These are phyloP conservation scores for Wallacemonas sp. DNA, from an alignment of 208 protist genomes.

Conservation along the genomic window DNA sequence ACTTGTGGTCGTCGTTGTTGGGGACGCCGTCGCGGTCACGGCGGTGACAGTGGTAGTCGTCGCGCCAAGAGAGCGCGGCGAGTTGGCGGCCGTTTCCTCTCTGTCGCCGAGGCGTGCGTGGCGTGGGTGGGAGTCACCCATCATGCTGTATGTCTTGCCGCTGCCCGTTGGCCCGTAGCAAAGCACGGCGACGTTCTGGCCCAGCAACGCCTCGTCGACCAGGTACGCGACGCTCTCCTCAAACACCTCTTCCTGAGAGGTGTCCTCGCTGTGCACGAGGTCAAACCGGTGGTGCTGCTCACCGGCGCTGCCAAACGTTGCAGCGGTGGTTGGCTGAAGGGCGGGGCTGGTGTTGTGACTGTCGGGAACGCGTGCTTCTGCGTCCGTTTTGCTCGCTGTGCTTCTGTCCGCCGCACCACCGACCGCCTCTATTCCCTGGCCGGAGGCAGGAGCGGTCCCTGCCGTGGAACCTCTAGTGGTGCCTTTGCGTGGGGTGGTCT, in stretches of 20 bases:
- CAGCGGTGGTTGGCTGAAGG: slow-evolving; percentile 12
- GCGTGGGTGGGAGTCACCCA: slow-evolving; percentile 43
- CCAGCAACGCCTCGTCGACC: slow-evolving; percentile 80
- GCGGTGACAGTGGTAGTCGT: neutral
- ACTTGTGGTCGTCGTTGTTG: neutral
- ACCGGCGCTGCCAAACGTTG: slow-evolving; percentile 11
- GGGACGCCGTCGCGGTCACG: neutral
- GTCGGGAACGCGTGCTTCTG: neutral
- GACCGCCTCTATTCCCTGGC: no score
- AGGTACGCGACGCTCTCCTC: slow-evolving; percentile 85
- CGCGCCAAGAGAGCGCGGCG: neutral
- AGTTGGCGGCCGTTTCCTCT: neutral
- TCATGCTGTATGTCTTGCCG: slow-evolving; percentile 91
- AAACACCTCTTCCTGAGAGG: slow-evolving; percentile 87
- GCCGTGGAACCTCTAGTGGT: neutral
- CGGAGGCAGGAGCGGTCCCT: no score
- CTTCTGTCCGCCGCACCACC: no score
- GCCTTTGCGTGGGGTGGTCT: neutral
- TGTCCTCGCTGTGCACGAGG: slow-evolving; percentile 79
- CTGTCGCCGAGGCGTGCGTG: neutral
- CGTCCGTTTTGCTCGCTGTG: neutral
- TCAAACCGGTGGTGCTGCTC: slow-evolving; percentile 87
- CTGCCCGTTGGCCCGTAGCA: slow-evolving; percentile 89
- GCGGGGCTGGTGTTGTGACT: neutral
- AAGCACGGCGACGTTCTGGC: slow-evolving; percentile 78